A percentile compares a stretch with the other conserved stretches of the same genome.
Conservation (phyloP, 768 basidiomycete genomes). For the Auricularia heimuer region DNA sequence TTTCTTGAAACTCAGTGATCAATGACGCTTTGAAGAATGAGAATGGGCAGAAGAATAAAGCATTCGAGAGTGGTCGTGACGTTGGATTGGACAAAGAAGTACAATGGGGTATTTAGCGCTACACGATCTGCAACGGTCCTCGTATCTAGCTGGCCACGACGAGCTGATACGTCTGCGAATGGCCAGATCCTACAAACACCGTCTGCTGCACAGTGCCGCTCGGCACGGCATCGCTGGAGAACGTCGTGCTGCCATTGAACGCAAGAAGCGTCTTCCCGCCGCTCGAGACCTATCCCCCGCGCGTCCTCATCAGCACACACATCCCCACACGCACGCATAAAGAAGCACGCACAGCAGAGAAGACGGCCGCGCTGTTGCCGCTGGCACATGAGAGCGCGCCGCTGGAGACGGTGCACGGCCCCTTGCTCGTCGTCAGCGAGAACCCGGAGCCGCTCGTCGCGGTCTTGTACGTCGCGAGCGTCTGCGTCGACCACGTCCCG, state of each 20-base stretch:
- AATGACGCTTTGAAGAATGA: no score
- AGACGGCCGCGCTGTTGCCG: conserved; percentile 32
- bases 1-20: no score
- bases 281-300: conserved; percentile 31
- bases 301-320: no score
- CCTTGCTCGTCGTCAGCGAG: conserved; percentile 51
- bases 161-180: background rate
- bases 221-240: conserved; percentile 41
- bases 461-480: conserved; percentile 44
- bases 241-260: conserved; percentile 39
- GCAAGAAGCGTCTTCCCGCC: conserved; percentile 40
- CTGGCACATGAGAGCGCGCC: conserved; percentile 43
- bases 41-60: no score
- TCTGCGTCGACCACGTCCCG: conserved; percentile 56
- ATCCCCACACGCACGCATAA: no score
- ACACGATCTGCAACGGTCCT: no score
- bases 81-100: no score
- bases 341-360: conserved; percentile 38
- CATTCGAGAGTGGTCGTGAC: no score
- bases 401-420: conserved; percentile 40
- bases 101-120: no score
- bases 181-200: conserved; percentile 20
- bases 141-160: background rate
- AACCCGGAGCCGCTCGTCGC: conserved; percentile 40
- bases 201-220: conserved; percentile 34